Evolutionary conservation across 2,329 filamentous ascomycete species (phyloP).

Genomic region (Fusarium lateritium): DNA sequence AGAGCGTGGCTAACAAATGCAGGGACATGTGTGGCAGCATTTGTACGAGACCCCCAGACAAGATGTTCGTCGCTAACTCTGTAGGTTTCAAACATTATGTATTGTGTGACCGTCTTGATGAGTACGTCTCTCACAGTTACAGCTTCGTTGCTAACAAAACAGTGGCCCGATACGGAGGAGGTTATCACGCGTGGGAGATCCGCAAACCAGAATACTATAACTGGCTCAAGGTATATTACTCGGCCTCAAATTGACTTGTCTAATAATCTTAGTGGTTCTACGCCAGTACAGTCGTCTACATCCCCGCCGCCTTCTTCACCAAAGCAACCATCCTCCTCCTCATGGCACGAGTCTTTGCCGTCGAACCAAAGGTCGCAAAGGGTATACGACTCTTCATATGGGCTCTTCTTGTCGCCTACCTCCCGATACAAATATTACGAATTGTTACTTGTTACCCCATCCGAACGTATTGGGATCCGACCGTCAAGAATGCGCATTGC

Average conservation of each 20-base stretch:
- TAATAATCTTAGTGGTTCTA: slow-evolving; percentile 41
- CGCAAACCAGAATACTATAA: slow-evolving; percentile 34
- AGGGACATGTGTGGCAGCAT: slow-evolving; percentile 42
- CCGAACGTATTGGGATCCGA: slow-evolving; percentile 56
- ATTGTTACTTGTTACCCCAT: slow-evolving; percentile 60
- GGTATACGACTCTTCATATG: slow-evolving; percentile 39
- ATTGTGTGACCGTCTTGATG: slow-evolving; percentile 28
- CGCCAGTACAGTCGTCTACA: slow-evolving; percentile 40
- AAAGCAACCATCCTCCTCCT: slow-evolving; percentile 43
- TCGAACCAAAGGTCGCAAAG: slow-evolving; percentile 31
- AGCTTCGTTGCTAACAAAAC: slow-evolving; percentile 4
- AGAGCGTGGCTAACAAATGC: slow-evolving; percentile 5
- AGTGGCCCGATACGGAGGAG: slow-evolving; percentile 42
- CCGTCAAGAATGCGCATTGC: slow-evolving; percentile 48
- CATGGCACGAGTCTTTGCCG: slow-evolving; percentile 43
- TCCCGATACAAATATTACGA: slow-evolving; percentile 54
- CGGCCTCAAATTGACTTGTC: neutral
- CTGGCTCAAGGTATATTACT: slow-evolving; percentile 34
- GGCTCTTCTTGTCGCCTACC: slow-evolving; percentile 32
- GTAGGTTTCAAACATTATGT: slow-evolving; percentile 27
- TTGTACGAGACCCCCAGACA: slow-evolving; percentile 12
- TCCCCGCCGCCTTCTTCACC: slow-evolving; percentile 43
- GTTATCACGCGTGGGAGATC: slow-evolving; percentile 45
- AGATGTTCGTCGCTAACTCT: slow-evolving; percentile 1
- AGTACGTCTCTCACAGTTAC: slow-evolving; percentile 18